Percentiles rank a stretch among this genome's conserved stretches.
Evolutionary conservation across 2,329 filamentous ascomycete genomes (phyloP).

Genomic region (Teratosphaeria destructans): DNA sequence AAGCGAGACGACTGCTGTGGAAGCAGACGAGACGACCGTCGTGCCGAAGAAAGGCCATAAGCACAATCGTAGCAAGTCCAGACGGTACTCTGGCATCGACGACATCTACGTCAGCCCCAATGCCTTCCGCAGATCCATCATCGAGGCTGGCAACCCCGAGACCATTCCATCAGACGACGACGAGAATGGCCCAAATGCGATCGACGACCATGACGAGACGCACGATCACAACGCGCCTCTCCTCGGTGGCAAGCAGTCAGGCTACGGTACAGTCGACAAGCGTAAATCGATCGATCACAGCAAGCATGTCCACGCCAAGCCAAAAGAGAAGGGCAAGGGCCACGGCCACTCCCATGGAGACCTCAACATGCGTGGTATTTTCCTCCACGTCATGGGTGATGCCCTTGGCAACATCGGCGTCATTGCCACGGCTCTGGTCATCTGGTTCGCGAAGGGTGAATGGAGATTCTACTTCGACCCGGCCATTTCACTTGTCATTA

Average conservation of each 20-base stretch:
- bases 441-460: constrained; percentile 77
- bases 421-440: constrained; percentile 71
- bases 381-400: constrained; percentile 65
- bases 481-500: constrained; percentile 86
- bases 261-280: constrained; percentile 19
- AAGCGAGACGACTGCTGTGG: constrained; percentile 20
- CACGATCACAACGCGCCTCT: constrained; percentile 22
- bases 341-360: constrained; percentile 68
- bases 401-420: constrained; percentile 80
- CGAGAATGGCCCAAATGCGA: constrained; percentile 31
- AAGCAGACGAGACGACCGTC: constrained; percentile 7
- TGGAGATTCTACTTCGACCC: constrained; percentile 86
- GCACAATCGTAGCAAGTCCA: constrained; percentile 50
- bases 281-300: constrained; percentile 27
- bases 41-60: constrained; percentile 36
- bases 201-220: constrained; percentile 23
- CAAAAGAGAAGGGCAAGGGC: constrained; percentile 46
- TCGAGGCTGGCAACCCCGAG: constrained; percentile 56
- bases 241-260: constrained; percentile 24
- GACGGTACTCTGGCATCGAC: constrained; percentile 48
- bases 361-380: constrained; percentile 82
- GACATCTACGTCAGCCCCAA: constrained; percentile 77
- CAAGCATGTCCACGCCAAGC: constrained; percentile 70
- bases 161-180: constrained; percentile 45
- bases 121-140: constrained; percentile 85